Evolutionary conservation across 2,329 filamentous ascomycete genomes (phyloP), one percentile per base, ranked within the genome.

Genomic region (Pestalotiopsis fici): DNA sequence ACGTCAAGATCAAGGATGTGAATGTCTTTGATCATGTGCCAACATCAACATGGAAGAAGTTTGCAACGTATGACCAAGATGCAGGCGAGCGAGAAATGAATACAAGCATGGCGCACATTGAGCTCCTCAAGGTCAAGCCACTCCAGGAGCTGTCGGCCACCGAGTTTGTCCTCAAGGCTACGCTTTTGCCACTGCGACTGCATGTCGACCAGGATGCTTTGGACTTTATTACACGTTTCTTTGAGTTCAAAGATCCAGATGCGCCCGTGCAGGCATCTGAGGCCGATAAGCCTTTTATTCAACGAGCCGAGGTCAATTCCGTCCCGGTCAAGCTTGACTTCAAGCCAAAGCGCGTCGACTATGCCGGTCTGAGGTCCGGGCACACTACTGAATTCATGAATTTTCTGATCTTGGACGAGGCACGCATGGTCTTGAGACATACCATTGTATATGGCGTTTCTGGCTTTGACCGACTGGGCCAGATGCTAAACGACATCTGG

Each of bases 341-440:
- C 82, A 99, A 99, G 78, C 96, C 96, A 9, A 98, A 99, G 80
- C 90, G 94, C n/a, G 93, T 99, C 21, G 95, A 99, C 78, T 99
- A 99, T 73, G 93, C 91, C 0, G 95, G 95, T 3, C 87, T 99
- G 3, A 90, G 95, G 28, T 98, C 96, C 1, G 96, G 96, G 1
- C 94, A 93, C 71, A 98, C 96, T 0, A 97, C 94, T 0, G 96
- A 99, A 78, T 97, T 99, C 75, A 98, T 98, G 95, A 99, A 99
- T 78, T 98, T 99, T 77, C 87, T 99, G 71, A 93, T 95, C 15
- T 87, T 99, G 1, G 96, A 99, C 72, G 91, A 93, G 71, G 90
- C 96, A 2, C 90, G 95, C 69, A 92, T 99, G 86, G 88, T 92
- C 6, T 86, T 99, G 65, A 89, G 93, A 13, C 95, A 95, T 77